Base-by-base conservation (phyloP, 2,329 filamentous ascomycete species). In the Aspergillus awamori region DNA sequence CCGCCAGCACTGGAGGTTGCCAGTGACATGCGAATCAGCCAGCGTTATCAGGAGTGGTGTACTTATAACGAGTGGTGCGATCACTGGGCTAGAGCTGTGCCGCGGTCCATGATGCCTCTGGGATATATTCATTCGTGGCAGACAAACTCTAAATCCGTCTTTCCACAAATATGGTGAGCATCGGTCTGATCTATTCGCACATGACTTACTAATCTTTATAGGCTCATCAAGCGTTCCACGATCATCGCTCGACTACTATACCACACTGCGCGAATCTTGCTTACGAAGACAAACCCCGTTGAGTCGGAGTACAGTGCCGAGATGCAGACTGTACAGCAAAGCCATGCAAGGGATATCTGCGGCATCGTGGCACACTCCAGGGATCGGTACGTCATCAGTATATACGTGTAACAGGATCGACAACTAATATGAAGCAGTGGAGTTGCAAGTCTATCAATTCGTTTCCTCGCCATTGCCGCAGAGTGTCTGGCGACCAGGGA, bases 361-460 rank as follows among this genome's bases (percentile, higher is more conserved):
- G 94, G 94, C 13, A 96, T 98, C 63, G 88, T 91, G 24, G 91
- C 92, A 2, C 92, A 96, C 72, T 87, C 89, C 55, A 91, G 93
- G 69, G 92, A 96, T 72, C 84, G 86, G 81, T 84, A 72, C 68
- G 78, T 72, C 11, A 8, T 5, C 3, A 4, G 45, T 11, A 30
- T 11, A 30, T 39, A 13, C 6, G 13, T 45, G 11, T 1, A 3
- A n/a, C 7, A n/a, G 7, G 26, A 4, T 20, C 11, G 7, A 24
- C 53, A 13, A 61, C 47, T 52, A 28, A 57, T 17, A 17, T 5
- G 28, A 15, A 22, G 13, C 61, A 84, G 84, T 26, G 91, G 91
- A 28, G 87, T 97, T 33, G 87, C 90, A 8, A 90, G 87, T 53
- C 88, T 96, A 8, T 91, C 91, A 2, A 86, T 95, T 41, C 89